Evolutionary conservation across 192 early-diverging fungal species (phyloP).

Genomic region (Endogone sp.): DNA sequence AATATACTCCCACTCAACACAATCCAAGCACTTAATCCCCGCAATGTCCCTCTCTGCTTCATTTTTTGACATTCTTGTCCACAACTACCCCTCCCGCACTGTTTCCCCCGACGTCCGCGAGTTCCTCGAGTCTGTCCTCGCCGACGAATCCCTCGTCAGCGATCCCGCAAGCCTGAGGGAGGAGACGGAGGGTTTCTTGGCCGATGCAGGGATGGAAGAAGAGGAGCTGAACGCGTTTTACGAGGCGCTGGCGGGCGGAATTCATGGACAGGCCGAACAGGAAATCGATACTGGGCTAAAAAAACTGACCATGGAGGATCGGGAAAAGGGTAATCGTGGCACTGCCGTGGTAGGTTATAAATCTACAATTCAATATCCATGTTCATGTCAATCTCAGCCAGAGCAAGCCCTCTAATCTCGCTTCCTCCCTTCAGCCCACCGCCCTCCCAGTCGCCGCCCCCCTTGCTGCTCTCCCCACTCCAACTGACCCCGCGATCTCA

Average conservation of each 20-base stretch:
- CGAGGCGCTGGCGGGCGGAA: background rate
- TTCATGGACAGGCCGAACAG: background rate
- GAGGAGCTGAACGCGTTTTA: constrained; percentile 36
- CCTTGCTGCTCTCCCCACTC: constrained; percentile 1
- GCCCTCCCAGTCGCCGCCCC: constrained; percentile 11
- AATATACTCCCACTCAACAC: no score
- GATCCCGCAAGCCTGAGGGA: constrained; percentile 13
- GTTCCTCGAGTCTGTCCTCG: no score
- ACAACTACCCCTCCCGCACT: no score
- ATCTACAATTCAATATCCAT: background rate
- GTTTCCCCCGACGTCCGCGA: no score
- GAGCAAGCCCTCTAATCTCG: no score
- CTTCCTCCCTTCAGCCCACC: background rate
- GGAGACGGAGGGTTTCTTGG: constrained; percentile 44
- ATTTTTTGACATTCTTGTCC: no score
- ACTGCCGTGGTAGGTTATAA: no score
- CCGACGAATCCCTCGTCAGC: no score
- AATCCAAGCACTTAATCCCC: no score
- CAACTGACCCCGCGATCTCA: constrained; percentile 23
- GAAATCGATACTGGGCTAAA: background rate
- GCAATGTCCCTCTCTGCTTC: no score
- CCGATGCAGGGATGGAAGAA: constrained; percentile 47
- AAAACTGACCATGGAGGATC: background rate
- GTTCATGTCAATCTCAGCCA: constrained; percentile 6
- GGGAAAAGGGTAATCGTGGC: no score